Base-by-base conservation (phyloP, 2,329 filamentous ascomycete genomes). In the Sarocladium kiliense region DNA sequence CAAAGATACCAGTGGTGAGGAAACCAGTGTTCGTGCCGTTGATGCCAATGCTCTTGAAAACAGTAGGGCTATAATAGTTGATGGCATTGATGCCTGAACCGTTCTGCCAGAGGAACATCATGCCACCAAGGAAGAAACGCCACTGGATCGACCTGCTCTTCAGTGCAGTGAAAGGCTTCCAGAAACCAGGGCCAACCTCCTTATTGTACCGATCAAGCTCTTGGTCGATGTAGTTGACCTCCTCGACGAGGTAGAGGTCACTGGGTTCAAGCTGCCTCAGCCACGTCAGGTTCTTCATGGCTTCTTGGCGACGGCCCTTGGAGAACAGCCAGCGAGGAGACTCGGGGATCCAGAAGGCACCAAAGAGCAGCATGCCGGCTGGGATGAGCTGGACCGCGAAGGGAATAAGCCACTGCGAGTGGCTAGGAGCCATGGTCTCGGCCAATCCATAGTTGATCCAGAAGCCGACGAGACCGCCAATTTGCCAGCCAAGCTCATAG, bases 61-160 rank as follows among this genome's bases (percentile, higher is more conserved):
- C 67, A 11, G 67, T 69, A 16, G 67, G 67, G 1, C 75, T 78
- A 68, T 87, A 89, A 72, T 90, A 91, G 74, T 90, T 91, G 73
- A 89, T 86, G 21, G 87, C 87, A 61, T 91, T 91, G 73, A 91
- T 91, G 2, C 88, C 88, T 10, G 67, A 68, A 39, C 66, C 66
- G 62, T 93, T 93, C 69, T 93, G 89, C 78, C 85, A 91, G 54
- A 92, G 74, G 75, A 92, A 92, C 19, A 93, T 77, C 64, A 88
- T 80, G 55, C 81, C 80, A 47, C 88, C 88, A 11, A 92, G 77
- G 67, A 89, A 81, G 70, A 93, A 85, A 41, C 88, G 82, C 75
- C 84, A 89, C 60, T 82, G 82, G 23, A 89, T 79, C 64, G 79
- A 79, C 56, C 72, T 75, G 60, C 81, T 71, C 61, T 75, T 77